These are phyloP conservation scores for Plasmodium malariae DNA, from an alignment of 169 alveolate genomes.

Conservation along the genomic window DNA sequence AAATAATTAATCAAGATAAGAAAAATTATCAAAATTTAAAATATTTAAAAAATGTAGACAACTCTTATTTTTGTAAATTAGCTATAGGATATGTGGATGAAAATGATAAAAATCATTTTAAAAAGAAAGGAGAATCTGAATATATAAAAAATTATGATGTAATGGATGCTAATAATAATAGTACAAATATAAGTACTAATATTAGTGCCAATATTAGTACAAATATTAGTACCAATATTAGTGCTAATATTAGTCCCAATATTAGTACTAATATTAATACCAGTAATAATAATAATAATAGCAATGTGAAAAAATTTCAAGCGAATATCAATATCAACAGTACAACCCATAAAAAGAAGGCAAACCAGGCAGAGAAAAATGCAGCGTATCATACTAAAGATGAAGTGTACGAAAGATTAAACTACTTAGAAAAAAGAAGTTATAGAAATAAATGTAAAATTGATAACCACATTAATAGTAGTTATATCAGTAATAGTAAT, in stretches of 20 bases:
- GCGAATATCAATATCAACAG: neutral
- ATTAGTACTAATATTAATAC: neutral
- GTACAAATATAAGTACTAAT: too few species aligned
- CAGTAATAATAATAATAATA: neutral
- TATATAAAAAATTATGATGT: neutral
- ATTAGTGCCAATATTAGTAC: neutral
- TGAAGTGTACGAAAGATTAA: constrained; percentile 37
- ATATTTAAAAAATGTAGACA: constrained; percentile 48
- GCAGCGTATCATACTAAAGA: constrained; percentile 14
- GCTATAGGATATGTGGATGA: constrained; percentile 51
- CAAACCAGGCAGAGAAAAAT: neutral
- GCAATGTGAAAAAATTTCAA: neutral
- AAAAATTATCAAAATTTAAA: constrained; percentile 29
- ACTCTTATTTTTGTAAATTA: constrained; percentile 38
- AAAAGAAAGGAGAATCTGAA: neutral
- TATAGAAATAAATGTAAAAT: constrained; percentile 26
- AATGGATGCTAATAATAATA: too few species aligned
- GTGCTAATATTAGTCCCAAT: neutral
- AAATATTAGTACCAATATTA: neutral
- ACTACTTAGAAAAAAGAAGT: constrained; percentile 67
- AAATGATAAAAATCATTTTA: constrained; percentile 1
- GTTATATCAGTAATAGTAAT: neutral
- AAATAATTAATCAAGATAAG: constrained; percentile 66
- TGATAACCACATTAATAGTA: neutral
- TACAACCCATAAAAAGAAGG: neutral